Conservation (phyloP, 441 rosid genomes). For the Theobroma grandiflorum region DNA sequence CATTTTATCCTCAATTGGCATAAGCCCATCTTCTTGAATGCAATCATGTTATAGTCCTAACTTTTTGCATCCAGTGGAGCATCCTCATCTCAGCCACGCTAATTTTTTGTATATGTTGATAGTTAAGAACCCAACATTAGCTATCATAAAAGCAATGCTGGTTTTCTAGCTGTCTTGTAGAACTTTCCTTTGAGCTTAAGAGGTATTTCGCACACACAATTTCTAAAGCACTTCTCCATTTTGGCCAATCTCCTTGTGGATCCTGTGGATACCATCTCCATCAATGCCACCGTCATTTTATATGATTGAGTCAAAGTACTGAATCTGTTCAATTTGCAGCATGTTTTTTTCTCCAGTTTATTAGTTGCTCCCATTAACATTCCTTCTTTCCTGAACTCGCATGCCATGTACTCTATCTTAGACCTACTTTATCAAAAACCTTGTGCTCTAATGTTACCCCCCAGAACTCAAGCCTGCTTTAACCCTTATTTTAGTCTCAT, state of each 20-base stretch:
- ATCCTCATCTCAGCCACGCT: not conserved
- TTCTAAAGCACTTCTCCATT: not conserved
- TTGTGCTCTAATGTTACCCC: too few species aligned
- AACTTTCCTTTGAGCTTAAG: constrained; percentile 1
- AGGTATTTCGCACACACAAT: constrained; percentile 3
- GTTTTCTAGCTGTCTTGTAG: not conserved
- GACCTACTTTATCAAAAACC: too few species aligned
- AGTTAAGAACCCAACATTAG: constrained; percentile 1
- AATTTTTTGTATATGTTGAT: not conserved
- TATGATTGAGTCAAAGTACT: not conserved
- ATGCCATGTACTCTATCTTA: too few species aligned
- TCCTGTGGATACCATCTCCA: not conserved
- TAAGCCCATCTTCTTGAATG: not conserved
- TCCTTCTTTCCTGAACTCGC: too few species aligned
- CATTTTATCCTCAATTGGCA: not conserved
- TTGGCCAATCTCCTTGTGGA: not conserved
- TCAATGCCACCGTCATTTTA: not conserved
- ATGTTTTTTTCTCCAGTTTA: not conserved
- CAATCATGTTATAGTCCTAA: not conserved
- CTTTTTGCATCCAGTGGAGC: not conserved
- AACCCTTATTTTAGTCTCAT: not conserved
- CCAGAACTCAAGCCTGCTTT: too few species aligned
- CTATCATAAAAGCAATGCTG: constrained; percentile 1
- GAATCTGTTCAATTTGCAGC: not conserved
- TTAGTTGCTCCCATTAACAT: too few species aligned